A percentile compares a stretch with the other conserved stretches of the same genome.
Evolutionary conservation across 2,329 filamentous ascomycete species (phyloP).

Genomic region (Fusarium sp.): DNA sequence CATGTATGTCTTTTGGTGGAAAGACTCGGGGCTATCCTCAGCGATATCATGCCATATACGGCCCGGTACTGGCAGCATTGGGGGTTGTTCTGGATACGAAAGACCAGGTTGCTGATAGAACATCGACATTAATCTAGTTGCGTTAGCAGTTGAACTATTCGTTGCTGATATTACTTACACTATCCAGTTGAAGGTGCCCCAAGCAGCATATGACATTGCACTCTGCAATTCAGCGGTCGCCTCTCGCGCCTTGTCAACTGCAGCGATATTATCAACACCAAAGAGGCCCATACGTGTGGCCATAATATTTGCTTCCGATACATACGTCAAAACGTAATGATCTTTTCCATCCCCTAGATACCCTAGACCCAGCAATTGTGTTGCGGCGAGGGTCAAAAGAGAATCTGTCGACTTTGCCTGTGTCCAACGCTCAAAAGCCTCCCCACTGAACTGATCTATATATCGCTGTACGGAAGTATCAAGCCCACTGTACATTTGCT

Average conservation of each 20-base stretch:
- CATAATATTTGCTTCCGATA: conserved; percentile 46
- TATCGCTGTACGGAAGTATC: conserved; percentile 1
- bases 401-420: conserved; percentile 21
- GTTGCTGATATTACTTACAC: conserved; percentile 44
- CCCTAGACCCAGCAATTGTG: conserved; percentile 50
- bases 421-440: conserved; percentile 22
- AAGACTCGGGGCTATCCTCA: not conserved
- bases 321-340: conserved; percentile 48
- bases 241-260: conserved; percentile 19
- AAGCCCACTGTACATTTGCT: conserved; percentile 28
- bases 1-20: conserved; percentile 31
- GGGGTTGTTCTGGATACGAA: conserved; percentile 36
- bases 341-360: conserved; percentile 51
- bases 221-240: conserved; percentile 11
- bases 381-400: conserved; percentile 46
- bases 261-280: conserved; percentile 19
- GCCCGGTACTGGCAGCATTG: conserved; percentile 36
- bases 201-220: conserved; percentile 42
- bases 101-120: conserved; percentile 45
- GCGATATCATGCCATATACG: conserved; percentile 7
- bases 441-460: conserved; percentile 15
- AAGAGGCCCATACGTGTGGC: conserved; percentile 49
- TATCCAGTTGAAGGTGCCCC: conserved; percentile 54
- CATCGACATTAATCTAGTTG: conserved; percentile 24
- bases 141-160: conserved; percentile 2